These are phyloP conservation scores for Backusella morwellensis DNA, from an alignment of 192 early-diverging fungal species.

Conservation along the genomic window DNA sequence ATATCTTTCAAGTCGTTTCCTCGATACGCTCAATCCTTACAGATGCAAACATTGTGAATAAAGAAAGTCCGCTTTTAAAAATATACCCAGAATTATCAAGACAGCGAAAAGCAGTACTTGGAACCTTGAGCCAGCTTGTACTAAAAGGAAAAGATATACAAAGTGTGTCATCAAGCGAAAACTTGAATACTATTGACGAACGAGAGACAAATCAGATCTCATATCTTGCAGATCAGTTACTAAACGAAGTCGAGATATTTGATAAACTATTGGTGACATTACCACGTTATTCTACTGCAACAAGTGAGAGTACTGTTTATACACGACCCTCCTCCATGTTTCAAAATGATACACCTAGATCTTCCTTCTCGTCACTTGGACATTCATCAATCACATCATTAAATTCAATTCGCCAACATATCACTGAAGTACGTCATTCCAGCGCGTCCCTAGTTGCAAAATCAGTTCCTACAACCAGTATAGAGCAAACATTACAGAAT, in stretches of 20 bases:
- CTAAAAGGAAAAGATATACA: conserved; percentile 25
- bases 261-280: conserved; percentile 3
- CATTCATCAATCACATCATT: background rate
- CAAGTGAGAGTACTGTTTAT: background rate
- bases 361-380: background rate
- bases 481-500: conserved; percentile 9
- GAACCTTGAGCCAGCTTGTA: conserved; percentile 27
- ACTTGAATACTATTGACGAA: background rate
- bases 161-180: background rate
- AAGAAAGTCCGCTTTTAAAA: conserved; percentile 35
- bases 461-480: background rate
- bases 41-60: conserved; percentile 22
- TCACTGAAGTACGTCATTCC: conserved; percentile 7
- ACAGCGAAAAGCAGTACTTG: conserved; percentile 28
- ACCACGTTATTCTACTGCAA: background rate
- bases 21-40: conserved; percentile 20
- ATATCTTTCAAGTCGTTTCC: conserved; percentile 19
- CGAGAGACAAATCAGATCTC: conserved; percentile 8
- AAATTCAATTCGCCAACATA: conserved; percentile 18
- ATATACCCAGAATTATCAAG: conserved; percentile 27
- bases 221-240: conserved; percentile 22
- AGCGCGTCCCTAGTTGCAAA: conserved; percentile 18
- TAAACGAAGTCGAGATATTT: conserved; percentile 16
- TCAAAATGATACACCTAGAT: background rate
- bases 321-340: conserved; percentile 2